Evolutionary conservation across 1,284 basidiomycete species (phyloP).

Genomic region (Sparassis latifolia): DNA sequence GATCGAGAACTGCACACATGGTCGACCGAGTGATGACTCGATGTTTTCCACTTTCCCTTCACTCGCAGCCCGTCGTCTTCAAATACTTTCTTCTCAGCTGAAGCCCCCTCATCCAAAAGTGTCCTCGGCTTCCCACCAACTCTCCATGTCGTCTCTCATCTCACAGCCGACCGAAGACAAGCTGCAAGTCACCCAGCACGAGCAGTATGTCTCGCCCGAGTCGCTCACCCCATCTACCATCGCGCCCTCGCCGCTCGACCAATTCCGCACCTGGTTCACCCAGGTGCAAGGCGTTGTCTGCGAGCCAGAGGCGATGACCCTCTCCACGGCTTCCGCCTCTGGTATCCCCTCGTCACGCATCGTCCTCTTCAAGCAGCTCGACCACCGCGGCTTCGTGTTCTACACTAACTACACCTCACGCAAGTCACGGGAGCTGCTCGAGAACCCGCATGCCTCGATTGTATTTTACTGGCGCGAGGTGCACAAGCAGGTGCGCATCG

Average conservation of each 20-base stretch:
- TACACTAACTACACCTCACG: slow-evolving; percentile 95
- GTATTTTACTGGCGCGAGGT: slow-evolving; percentile 92
- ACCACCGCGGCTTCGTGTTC: slow-evolving; percentile 85
- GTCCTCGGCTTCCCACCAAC: too few species aligned
- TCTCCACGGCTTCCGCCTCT: slow-evolving; percentile 69
- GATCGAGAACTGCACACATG: not conserved
- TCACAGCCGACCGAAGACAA: slow-evolving; percentile 35
- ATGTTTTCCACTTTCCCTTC: not conserved
- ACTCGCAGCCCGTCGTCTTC: not conserved
- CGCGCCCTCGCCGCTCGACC: slow-evolving; percentile 64
- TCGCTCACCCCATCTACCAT: slow-evolving; percentile 54
- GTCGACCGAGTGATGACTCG: not conserved
- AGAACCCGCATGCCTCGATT: slow-evolving; percentile 76
- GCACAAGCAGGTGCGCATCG: slow-evolving; percentile 76
- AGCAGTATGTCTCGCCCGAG: slow-evolving; percentile 67
- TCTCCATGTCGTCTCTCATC: slow-evolving; percentile 19
- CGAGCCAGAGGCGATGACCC: slow-evolving; percentile 85
- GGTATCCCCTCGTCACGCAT: slow-evolving; percentile 84
- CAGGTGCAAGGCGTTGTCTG: slow-evolving; percentile 53
- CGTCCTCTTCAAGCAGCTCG: slow-evolving; percentile 89
- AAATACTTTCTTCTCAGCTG: too few species aligned
- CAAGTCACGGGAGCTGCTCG: slow-evolving; percentile 77
- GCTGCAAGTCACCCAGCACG: slow-evolving; percentile 64
- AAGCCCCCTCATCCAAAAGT: too few species aligned
- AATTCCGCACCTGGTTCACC: slow-evolving; percentile 84